A percentile compares a stretch with the other conserved stretches of the same genome.
These are phyloP conservation scores for Helotiales sp. DNA, from an alignment of 2,329 filamentous ascomycete species.

Conservation along the genomic window DNA sequence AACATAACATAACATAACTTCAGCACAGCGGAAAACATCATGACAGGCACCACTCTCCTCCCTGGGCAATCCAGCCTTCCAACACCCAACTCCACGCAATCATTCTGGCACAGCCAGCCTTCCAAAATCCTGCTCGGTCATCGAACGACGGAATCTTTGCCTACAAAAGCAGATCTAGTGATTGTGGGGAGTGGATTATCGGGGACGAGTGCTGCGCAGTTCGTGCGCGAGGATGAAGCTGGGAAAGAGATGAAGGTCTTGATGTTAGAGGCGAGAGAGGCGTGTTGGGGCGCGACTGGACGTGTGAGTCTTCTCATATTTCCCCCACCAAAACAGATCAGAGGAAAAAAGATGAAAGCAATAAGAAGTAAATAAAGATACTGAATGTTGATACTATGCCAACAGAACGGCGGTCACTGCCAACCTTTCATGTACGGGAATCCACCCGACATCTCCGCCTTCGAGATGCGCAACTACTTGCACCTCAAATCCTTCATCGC, in stretches of 20 bases:
- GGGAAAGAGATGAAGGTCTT: slow-evolving; percentile 59
- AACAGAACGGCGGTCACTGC: slow-evolving; percentile 73
- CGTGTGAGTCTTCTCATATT: slow-evolving; percentile 57
- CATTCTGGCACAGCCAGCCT: slow-evolving; percentile 77
- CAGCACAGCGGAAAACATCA: background rate
- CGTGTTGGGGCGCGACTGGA: slow-evolving; percentile 84
- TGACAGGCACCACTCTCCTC: slow-evolving; percentile 24
- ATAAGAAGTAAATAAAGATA: background rate
- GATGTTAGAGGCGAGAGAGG: slow-evolving; percentile 78
- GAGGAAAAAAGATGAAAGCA: too few species aligned
- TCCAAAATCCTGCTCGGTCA: slow-evolving; percentile 69
- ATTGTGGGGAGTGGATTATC: slow-evolving; percentile 79
- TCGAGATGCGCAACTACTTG: slow-evolving; percentile 73
- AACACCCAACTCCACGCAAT: slow-evolving; percentile 61
- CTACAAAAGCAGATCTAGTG: slow-evolving; percentile 67
- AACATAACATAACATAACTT: background rate
- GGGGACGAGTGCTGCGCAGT: slow-evolving; percentile 72
- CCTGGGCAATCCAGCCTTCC: slow-evolving; percentile 53
- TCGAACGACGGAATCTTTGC: slow-evolving; percentile 67
- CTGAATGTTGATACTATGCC: background rate
- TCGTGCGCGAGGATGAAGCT: slow-evolving; percentile 55
- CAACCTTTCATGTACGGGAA: slow-evolving; percentile 71
- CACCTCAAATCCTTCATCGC: slow-evolving; percentile 63
- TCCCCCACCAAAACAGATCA: too few species aligned
- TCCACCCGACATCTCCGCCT: slow-evolving; percentile 65